Conservation (phyloP, 352 stramenopile species). For the Phytophthora crassamura region DNA sequence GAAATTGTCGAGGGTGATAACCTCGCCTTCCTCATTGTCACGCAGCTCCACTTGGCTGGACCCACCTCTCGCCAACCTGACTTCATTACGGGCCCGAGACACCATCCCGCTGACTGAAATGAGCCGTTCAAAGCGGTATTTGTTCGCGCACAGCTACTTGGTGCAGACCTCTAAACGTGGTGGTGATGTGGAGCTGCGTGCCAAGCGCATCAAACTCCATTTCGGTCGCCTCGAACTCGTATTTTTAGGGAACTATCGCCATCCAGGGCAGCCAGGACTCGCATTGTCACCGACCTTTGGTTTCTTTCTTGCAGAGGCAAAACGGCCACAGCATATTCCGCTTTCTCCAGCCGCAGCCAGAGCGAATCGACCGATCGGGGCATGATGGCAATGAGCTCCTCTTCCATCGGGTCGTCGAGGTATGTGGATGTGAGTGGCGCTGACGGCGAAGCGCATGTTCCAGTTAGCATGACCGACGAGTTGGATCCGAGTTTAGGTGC, state of each 20-base stretch:
- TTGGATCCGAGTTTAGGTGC: conserved; percentile 84
- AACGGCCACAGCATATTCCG: conserved; percentile 9
- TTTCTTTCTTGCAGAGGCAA: conserved; percentile 4
- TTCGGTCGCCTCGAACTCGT: conserved; percentile 23
- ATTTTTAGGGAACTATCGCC: conserved; percentile 35
- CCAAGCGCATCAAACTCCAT: conserved; percentile 28
- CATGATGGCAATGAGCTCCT: conserved; percentile 49
- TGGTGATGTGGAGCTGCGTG: neutral
- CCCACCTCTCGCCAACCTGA: conserved; percentile 10
- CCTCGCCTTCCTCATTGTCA: conserved; percentile 17
- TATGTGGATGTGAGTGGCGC: conserved; percentile 39
- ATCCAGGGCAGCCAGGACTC: conserved; percentile 10
- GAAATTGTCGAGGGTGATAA: conserved; percentile 72
- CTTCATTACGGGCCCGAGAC: conserved; percentile 13
- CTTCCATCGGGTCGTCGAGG: conserved; percentile 43
- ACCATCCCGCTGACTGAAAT: conserved; percentile 9
- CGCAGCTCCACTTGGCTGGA: neutral
- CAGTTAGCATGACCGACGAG: conserved; percentile 60
- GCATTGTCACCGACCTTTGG: conserved; percentile 17
- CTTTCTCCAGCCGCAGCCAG: neutral
- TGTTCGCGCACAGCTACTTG: neutral
- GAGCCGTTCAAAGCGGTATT: neutral
- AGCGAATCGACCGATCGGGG: neutral
- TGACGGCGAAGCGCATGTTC: conserved; percentile 48
- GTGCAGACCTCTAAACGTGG: conserved; percentile 6